Evolutionary conservation across 2,329 filamentous ascomycete species (phyloP).

Genomic region (Chaetomium sp.): DNA sequence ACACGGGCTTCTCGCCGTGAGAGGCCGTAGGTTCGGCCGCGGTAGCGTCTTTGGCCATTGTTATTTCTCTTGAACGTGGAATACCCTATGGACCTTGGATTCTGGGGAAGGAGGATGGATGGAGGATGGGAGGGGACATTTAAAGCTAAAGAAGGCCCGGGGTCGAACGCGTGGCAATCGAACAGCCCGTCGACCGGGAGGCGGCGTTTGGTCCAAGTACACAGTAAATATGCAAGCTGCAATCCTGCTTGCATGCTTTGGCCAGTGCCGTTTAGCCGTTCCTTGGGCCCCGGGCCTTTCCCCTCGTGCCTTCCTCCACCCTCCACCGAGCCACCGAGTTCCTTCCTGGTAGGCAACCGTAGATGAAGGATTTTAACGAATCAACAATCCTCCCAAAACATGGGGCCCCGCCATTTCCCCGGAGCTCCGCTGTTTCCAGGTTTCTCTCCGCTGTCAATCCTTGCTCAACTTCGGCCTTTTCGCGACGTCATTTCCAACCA

Average conservation of each 20-base stretch:
- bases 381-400: background rate
- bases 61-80: background rate
- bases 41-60: background rate
- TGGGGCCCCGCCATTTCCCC: background rate
- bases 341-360: background rate
- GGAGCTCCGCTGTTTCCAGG: background rate
- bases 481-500: background rate
- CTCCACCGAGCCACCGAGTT: too few relatives aligned
- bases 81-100: background rate
- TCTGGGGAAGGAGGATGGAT: background rate
- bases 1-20: background rate
- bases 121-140: background rate
- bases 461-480: background rate
- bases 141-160: background rate
- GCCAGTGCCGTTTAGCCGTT: background rate
- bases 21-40: background rate
- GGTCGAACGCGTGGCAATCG: background rate
- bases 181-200: too few relatives aligned
- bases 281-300: background rate
- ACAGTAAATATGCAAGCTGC: too few relatives aligned
- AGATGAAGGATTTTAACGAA: background rate
- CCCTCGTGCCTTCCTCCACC: background rate
- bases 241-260: too few relatives aligned
- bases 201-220: too few relatives aligned
- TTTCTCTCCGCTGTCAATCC: background rate